phyloP scores from a whole-genome alignment of 495 filamentous ascomycete species.

The Tuber brumale region DNA sequence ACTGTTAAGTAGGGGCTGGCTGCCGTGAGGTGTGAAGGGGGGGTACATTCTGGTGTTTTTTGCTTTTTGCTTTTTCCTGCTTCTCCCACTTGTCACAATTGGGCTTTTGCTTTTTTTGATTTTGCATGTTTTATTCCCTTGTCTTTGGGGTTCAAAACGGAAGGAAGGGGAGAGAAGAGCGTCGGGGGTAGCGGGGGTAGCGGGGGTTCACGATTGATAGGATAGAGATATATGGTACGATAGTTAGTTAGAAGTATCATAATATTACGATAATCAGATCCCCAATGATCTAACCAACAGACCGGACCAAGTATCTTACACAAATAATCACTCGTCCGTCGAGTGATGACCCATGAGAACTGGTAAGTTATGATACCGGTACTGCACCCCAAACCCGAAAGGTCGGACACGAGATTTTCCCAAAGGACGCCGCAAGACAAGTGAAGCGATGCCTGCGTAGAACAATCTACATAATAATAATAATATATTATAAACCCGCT shows the following conservation, averaged over 20 bases:
- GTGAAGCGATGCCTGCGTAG: not conserved
- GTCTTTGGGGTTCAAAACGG: not conserved
- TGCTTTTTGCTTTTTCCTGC: not conserved
- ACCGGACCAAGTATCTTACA: not conserved
- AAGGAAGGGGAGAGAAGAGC: not conserved
- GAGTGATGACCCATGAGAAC: not conserved
- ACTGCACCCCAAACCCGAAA: not conserved
- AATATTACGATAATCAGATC: not conserved
- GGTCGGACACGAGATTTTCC: not conserved
- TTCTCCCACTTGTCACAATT: not conserved
- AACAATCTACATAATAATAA: no score
- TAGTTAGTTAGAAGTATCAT: not conserved
- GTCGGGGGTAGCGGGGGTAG: no score
- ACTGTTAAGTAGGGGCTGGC: constrained; percentile 50
- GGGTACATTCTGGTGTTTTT: not conserved
- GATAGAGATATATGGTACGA: not conserved
- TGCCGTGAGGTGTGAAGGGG: not conserved
- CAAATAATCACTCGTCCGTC: not conserved
- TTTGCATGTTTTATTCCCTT: not conserved
- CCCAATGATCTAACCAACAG: not conserved
- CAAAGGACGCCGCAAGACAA: not conserved
- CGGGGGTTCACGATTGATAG: not conserved
- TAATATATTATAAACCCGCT: no score
- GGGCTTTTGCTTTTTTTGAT: not conserved
- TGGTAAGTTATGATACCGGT: not conserved